Evolutionary conservation across 2,329 filamentous ascomycete species (phyloP).

Genomic region (Arthrobotrys megalospora): DNA sequence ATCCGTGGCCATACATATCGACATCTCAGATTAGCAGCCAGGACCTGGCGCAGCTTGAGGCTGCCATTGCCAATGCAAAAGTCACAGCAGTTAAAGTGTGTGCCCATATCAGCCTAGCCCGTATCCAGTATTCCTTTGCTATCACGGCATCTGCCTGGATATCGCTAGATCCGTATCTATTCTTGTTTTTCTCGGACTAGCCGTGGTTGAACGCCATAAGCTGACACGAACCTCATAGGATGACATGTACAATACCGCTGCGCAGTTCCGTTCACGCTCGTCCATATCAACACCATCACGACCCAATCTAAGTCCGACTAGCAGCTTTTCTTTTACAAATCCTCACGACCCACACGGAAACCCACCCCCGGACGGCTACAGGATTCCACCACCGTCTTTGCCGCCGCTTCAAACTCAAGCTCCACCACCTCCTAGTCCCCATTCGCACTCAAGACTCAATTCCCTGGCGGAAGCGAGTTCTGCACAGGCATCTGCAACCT

Average conservation of each 20-base stretch:
- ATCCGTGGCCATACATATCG: constrained; percentile 58
- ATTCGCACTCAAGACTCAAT: constrained; percentile 60
- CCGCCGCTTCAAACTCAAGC: constrained; percentile 53
- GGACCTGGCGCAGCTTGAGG: constrained; percentile 52
- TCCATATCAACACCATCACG: constrained; percentile 54
- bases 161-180: background rate
- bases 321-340: constrained; percentile 58
- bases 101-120: constrained; percentile 43
- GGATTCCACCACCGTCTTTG: constrained; percentile 53
- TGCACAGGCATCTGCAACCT: constrained; percentile 57
- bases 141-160: constrained; percentile 24
- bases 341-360: constrained; percentile 54
- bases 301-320: constrained; percentile 58
- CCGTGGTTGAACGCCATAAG: constrained; percentile 33
- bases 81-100: constrained; percentile 57
- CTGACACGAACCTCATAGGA: constrained; percentile 54
- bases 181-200: constrained; percentile 17
- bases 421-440: constrained; percentile 54
- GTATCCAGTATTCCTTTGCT: constrained; percentile 29
- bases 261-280: constrained; percentile 55
- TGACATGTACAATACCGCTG: constrained; percentile 59
- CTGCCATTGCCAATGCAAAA: constrained; percentile 52
- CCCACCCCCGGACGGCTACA: constrained; percentile 47
- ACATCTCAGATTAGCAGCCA: constrained; percentile 59
- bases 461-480: constrained; percentile 61